A percentile compares a stretch with the other conserved stretches of the same genome.
phyloP scores from a whole-genome alignment of 2,329 filamentous ascomycete genomes.

The Ilyonectria destructans region DNA sequence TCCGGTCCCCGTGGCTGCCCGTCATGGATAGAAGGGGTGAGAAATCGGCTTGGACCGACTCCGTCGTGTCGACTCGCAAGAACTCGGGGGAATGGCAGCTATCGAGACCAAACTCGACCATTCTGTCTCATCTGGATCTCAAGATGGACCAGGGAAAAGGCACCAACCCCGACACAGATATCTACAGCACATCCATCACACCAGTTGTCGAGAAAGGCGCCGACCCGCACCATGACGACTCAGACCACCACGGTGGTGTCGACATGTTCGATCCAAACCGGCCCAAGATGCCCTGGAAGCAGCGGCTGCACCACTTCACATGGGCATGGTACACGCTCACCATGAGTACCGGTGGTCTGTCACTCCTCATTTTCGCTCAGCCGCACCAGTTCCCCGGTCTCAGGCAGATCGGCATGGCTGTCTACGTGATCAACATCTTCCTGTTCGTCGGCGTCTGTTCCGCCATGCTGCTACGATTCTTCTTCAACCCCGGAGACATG shows the following conservation, averaged over 20 bases:
- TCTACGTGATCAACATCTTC: constrained; percentile 79
- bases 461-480: constrained; percentile 73
- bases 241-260: background rate
- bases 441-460: constrained; percentile 72
- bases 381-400: constrained; percentile 78
- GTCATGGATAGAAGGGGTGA: background rate
- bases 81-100: background rate
- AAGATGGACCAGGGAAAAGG: background rate
- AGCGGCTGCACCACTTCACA: constrained; percentile 72
- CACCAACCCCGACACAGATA: background rate
- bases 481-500: constrained; percentile 70
- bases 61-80: background rate
- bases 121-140: background rate
- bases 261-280: constrained; percentile 39
- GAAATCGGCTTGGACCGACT: background rate
- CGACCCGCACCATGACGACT: background rate
- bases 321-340: constrained; percentile 84
- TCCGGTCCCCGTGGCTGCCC: background rate
- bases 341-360: constrained; percentile 83
- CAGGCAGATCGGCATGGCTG: constrained; percentile 73
- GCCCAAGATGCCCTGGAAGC: constrained; percentile 57
- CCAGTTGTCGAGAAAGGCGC: background rate
- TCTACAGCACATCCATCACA: background rate
- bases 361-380: constrained; percentile 74
- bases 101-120: background rate